Evolutionary conservation across 495 filamentous ascomycete genomes (phyloP), one percentile per base, ranked within the genome.

Genomic region (Penicillium cataractarum): DNA sequence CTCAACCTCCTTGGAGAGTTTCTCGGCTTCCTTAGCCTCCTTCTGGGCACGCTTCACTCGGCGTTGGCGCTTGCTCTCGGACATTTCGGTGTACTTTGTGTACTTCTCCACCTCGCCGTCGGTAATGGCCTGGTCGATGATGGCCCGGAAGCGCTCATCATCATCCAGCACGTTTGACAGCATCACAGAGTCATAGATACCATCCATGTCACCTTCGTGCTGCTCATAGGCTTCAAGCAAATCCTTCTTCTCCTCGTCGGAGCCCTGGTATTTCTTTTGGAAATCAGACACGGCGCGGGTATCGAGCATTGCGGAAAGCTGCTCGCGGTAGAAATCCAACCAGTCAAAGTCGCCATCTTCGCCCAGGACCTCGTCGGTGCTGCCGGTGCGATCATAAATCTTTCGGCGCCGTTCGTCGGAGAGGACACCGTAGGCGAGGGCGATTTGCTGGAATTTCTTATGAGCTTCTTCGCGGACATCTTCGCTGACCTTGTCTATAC

Each of bases 351-450:
- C 91, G 48, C 85, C 90, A 65, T 85, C 85, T 39, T 90, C 86
- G 12, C 88, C 84, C 55, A 93, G 77, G 19, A 86, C 87, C 66
- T 97, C 93, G 3, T 88, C 85, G 0, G 93, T 98, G 53, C 86
- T 91, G 58, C 95, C 95, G 0, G 94, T 97, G 59, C 82, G 80
- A 72, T 99, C 93, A 76, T 97, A 99, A 60, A 92, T 88, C 53
- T 84, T 84, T 55, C 94, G 89, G 33, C 93, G 86, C 4, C 80
- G 78, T 10, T 86, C 78, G 60, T 97, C 91, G 27, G 92, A 97
- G 49, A 99, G 86, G 50, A 99, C 88, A 19, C 91, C 92, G 69
- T 98, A 96, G 46, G 96, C 93, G 63, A 97, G 93, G 10, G 93
- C 95, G 66, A 98, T 87, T 55, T 87, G 79, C 71, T 98, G 95